phyloP scores from a whole-genome alignment of 768 basidiomycete genomes.

The Suillus lakei region DNA sequence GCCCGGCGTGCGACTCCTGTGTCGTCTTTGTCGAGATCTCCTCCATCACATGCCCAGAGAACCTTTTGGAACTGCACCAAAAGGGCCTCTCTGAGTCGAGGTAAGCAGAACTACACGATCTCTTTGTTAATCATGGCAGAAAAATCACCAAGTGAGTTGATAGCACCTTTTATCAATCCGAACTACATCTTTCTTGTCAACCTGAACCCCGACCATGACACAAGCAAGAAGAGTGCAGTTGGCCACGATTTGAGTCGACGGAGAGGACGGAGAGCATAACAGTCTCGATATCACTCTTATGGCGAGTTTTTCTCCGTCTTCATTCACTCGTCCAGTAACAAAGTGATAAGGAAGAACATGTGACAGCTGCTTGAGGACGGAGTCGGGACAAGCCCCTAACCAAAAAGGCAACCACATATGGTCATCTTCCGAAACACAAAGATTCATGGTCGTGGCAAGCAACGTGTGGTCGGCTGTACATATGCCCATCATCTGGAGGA shows the following conservation, averaged over 20 bases:
- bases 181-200: background rate
- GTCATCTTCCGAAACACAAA: background rate
- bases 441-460: background rate
- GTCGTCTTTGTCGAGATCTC: background rate
- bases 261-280: background rate
- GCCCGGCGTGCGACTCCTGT: background rate
- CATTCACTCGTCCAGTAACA: background rate
- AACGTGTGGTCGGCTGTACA: background rate
- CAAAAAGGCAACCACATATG: rapidly evolving
- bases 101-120: background rate
- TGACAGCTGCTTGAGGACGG: background rate
- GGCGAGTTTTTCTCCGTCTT: background rate
- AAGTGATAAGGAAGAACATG: background rate
- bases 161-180: background rate
- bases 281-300: background rate
- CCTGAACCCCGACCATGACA: background rate
- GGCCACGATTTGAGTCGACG: background rate
- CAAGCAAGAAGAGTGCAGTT: background rate
- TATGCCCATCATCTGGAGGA: background rate
- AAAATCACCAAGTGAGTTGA: background rate
- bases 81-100: background rate
- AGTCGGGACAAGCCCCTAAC: background rate
- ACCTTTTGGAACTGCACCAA: background rate
- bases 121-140: background rate
- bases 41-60: background rate